These are phyloP conservation scores for Alternaria panax DNA, from an alignment of 2,329 filamentous ascomycete genomes.

Conservation along the genomic window DNA sequence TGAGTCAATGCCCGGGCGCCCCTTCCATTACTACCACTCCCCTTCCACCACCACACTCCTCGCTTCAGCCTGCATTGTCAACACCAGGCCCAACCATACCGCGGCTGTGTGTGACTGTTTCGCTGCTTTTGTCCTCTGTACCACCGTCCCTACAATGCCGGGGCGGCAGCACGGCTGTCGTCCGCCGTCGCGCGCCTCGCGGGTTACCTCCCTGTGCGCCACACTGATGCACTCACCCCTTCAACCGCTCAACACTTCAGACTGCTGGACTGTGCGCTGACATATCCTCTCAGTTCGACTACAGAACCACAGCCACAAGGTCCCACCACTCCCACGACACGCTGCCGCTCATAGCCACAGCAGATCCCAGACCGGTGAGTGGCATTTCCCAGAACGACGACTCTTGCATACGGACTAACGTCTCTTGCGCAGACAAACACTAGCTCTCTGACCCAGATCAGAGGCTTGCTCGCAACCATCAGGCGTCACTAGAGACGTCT, in stretches of 20 bases:
- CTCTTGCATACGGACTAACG: conserved; percentile 37
- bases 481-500: conserved; percentile 35
- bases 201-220: conserved; percentile 44
- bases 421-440: conserved; percentile 42
- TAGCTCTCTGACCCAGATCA: conserved; percentile 32
- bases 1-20: conserved; percentile 42
- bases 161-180: conserved; percentile 42
- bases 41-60: background rate
- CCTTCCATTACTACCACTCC: conserved; percentile 15
- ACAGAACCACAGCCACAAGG: conserved; percentile 39
- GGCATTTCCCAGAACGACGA: conserved; percentile 20
- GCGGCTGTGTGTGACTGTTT: conserved; percentile 44
- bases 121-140: conserved; percentile 41
- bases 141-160: conserved; percentile 41
- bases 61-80: conserved; percentile 27
- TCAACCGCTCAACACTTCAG: conserved; percentile 35
- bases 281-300: conserved; percentile 31
- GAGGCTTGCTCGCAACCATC: conserved; percentile 42
- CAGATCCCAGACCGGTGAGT: conserved; percentile 37
- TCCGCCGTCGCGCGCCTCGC: conserved; percentile 44
- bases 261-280: conserved; percentile 39
- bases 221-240: conserved; percentile 46
- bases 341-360: conserved; percentile 23
- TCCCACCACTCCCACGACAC: conserved; percentile 21
- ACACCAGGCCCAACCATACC: conserved; percentile 31